Conservation (phyloP, 1,284 basidiomycete genomes). For the Agroathelia rolfsii region DNA sequence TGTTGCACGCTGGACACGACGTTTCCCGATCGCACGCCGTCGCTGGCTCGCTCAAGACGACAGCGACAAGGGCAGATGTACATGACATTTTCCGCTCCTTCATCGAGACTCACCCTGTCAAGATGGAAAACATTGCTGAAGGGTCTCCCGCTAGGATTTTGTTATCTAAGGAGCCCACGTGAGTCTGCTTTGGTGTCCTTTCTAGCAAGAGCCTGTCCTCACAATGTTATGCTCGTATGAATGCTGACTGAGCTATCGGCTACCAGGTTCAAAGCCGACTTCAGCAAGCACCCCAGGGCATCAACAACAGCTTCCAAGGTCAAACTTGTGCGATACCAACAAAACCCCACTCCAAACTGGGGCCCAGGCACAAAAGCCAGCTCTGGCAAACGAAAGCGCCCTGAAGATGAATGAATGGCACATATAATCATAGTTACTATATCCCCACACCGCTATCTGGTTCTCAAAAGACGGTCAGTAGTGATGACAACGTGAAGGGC, state of each 20-base stretch:
- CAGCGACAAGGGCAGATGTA: slow-evolving; percentile 63
- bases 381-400: slow-evolving; percentile 40
- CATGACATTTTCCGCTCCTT: slow-evolving; percentile 81
- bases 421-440: too few species aligned
- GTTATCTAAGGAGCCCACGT: slow-evolving; percentile 61
- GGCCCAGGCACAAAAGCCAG: slow-evolving; percentile 69
- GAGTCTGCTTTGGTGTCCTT: slow-evolving; percentile 16
- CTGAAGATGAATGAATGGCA: slow-evolving; percentile 20
- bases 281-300: slow-evolving; percentile 61
- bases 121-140: slow-evolving; percentile 68
- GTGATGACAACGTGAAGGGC: too few species aligned
- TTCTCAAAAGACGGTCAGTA: too few species aligned
- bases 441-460: too few species aligned
- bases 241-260: slow-evolving; percentile 11
- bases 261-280: slow-evolving; percentile 57
- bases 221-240: slow-evolving; percentile 6
- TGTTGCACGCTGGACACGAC: slow-evolving; percentile 78
- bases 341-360: slow-evolving; percentile 88
- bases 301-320: slow-evolving; percentile 49
- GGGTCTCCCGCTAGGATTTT: slow-evolving; percentile 59
- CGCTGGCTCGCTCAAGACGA: slow-evolving; percentile 87
- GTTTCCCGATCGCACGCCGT: slow-evolving; percentile 87
- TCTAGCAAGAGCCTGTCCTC: slow-evolving; percentile 4
- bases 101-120: slow-evolving; percentile 77
- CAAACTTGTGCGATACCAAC: slow-evolving; percentile 84